Base-by-base conservation (phyloP, 1,139 yeast species). In the Lodderomyces beijingensis region DNA sequence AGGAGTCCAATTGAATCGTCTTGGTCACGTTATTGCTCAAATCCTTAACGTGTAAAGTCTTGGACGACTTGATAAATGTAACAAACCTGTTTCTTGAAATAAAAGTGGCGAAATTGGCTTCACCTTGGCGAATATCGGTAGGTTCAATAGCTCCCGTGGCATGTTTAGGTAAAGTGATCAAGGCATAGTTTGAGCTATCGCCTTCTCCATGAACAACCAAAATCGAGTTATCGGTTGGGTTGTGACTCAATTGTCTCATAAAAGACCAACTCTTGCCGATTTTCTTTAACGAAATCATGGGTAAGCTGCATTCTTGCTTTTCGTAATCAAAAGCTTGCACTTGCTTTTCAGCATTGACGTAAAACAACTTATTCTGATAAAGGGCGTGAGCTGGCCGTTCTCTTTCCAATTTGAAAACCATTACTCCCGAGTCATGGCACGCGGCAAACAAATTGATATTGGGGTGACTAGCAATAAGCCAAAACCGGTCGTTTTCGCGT, bases 391-490 rank as follows among this genome's bases (percentile, higher is more conserved):
- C 96, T 15, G 98, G 98, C 57, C 98, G 79, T 69, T 93, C 99
- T 54, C 98, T 82, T 57, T 88, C 97, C 42, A 93, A 73, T 63
- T 93, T 93, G 74, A 93, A 93, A 35, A 93, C 95, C 95, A 91
- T 89, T 19, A 89, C 95, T 54, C 99, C 99, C 10, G 88, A 74
- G 59, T 93, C 98, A 60, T 91, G 97, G 51, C 96, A 93, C 25
- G 96, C 85, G 33, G 96, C 98, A 65, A 91, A 89, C 51, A 91
- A 71, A 57, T 91, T 91, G 59, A 89, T 82, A 32, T 73, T 68
- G 38, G 96, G 96, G 57, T 93, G 99, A 30, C 88, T 74, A 14
- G 89, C 80, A 46, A 91, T 71, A 48, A 86, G 70, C 98, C 98
- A 93, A 62, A 93, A 89, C 53, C 97, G 77, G 59, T 91, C 98